Percentiles rank a stretch among this genome's conserved stretches.
Evolutionary conservation across 805 yeast genomes (phyloP).

Genomic region (Yarrowia yakushimensis): DNA sequence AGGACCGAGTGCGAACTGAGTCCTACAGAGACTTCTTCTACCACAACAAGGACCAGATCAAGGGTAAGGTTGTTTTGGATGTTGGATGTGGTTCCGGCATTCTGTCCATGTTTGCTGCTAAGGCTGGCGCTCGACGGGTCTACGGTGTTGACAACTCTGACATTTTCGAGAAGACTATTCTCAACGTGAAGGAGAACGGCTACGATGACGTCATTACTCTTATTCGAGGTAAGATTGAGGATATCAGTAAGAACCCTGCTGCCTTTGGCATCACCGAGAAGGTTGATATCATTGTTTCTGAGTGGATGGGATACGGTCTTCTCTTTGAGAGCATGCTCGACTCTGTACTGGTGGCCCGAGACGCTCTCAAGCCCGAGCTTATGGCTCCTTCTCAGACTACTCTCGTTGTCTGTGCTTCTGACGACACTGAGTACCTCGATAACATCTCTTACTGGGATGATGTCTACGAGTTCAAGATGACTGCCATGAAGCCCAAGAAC

Average conservation of each 20-base stretch:
- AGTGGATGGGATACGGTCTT: conserved; percentile 99
- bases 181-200: conserved; percentile 81
- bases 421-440: conserved; percentile 86
- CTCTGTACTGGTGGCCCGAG: conserved; percentile 92
- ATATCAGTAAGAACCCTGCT: conserved; percentile 66
- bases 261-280: conserved; percentile 48
- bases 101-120: conserved; percentile 94
- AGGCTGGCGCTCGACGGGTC: conserved; percentile 96
- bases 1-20: conserved; percentile 88
- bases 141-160: conserved; percentile 96
- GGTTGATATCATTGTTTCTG: conserved; percentile 93
- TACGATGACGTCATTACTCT: conserved; percentile 80
- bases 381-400: conserved; percentile 93
- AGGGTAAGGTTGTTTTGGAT: conserved; percentile 90
- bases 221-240: conserved; percentile 90
- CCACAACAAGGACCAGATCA: conserved; percentile 83
- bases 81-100: conserved; percentile 99
- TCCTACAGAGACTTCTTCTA: conserved; percentile 89
- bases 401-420: conserved; percentile 85
- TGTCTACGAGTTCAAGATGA: conserved; percentile 92
- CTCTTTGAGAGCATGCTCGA: conserved; percentile 97
- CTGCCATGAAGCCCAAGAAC: conserved; percentile 85
- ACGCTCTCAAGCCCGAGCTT: conserved; percentile 80
- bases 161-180: conserved; percentile 92
- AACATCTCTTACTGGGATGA: conserved; percentile 93